Conservation (phyloP, 768 basidiomycete genomes). For the Scleroderma bovista region DNA sequence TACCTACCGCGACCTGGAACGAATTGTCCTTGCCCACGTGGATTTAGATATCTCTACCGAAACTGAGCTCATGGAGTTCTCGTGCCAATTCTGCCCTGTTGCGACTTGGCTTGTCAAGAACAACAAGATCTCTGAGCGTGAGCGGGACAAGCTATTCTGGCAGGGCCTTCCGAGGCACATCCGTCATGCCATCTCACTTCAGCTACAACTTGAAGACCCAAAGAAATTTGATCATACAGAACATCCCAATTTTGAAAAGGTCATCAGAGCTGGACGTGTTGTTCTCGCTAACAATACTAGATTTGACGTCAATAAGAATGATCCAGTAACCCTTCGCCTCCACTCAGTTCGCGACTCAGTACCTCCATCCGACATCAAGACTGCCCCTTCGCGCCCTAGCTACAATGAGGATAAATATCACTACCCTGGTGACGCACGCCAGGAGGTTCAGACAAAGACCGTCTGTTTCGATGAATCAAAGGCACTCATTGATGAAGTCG, state of each 20-base stretch:
- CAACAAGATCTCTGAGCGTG: background rate
- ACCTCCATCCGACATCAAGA: no score
- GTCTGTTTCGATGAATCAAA: background rate
- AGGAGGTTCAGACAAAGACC: background rate
- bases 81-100: background rate
- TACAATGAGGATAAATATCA: background rate
- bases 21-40: background rate
- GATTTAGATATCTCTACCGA: background rate
- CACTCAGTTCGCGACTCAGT: no score
- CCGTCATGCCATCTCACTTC: background rate
- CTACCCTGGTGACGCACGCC: background rate
- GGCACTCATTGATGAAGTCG: background rate
- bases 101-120: background rate
- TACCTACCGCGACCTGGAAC: background rate
- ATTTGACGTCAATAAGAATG: background rate
- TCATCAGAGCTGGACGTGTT: background rate
- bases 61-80: background rate
- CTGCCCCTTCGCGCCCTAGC: no score
- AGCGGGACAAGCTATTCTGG: background rate
- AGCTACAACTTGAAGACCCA: no score
- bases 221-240: background rate
- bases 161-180: background rate
- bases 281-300: constrained; percentile 4
- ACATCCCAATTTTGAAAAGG: background rate
- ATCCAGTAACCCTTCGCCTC: background rate